Evolutionary conservation across 306 rosid genomes (phyloP), one percentile per base, ranked within the genome.

Genomic region (Cicer bijugum): DNA sequence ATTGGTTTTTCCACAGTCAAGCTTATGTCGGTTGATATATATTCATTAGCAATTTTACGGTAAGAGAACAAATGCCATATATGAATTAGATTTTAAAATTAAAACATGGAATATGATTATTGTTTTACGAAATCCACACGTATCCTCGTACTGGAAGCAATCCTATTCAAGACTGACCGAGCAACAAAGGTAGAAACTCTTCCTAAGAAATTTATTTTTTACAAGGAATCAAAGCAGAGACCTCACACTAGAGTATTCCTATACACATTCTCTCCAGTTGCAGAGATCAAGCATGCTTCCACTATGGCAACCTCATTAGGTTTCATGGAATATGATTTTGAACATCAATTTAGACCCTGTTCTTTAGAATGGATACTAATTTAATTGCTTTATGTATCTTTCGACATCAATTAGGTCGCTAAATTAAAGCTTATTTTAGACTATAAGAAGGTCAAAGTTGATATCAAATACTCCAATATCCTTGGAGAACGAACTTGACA

Each of bases 11-110:
- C 61, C 20, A 38, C 14, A 60, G 58, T 46, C 7, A 1, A 44
- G 51, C 61, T 40, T 65, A 70, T 68, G 12, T 42, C 64, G 37
- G 58, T 35, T 65, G 73, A 69, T 72, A 35, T n/a, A 57, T 19
- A 17, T 28, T 3, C 60, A 64, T 37, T 10, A 56, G 1, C 60
- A 71, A 37, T 5, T 45, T 53, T 12, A 51, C 33, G 37, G 43
- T 15, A 19, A 37, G 64, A 70, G 43, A 8, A 38, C 10, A 48
- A 19, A 43, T 7, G 28, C 1, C 69, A 80, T 74, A 15, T 40
- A 40, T 7, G 57, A 59, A 69, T 48, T 40, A 74, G 17, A 75
- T 15, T 75, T 58, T 16, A 53, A 53, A 73, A 60, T 19, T 37
- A 56, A 39, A 33, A n/a, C 12, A 60, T 6, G 23, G 8, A 53